These are phyloP conservation scores for Botryotinia narcissicola DNA, from an alignment of 2,329 filamentous ascomycete species.

Conservation along the genomic window DNA sequence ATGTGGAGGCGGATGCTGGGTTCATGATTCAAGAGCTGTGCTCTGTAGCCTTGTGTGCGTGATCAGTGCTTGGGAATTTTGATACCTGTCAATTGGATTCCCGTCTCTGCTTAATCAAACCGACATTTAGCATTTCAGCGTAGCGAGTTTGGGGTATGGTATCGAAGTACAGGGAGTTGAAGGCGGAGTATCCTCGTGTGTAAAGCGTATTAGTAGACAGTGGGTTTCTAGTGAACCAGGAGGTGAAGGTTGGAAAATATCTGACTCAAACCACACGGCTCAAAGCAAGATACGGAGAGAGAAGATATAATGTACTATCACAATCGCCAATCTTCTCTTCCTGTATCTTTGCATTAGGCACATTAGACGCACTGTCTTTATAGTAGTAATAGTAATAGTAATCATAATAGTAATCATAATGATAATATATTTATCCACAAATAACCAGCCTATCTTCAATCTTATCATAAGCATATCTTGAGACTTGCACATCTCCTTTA, in stretches of 20 bases:
- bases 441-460: no score
- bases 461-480: no score
- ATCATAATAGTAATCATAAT: background rate
- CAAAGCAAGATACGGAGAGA: background rate
- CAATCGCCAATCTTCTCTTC: background rate
- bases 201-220: no score
- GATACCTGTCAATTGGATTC: background rate
- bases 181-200: no score
- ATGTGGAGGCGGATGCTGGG: accelerated
- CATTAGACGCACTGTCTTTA: background rate
- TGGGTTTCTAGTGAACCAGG: background rate
- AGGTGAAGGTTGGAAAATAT: background rate
- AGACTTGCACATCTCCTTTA: no score
- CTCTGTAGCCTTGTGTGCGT: background rate
- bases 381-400: no score
- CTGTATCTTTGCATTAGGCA: background rate
- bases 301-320: background rate
- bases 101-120: background rate
- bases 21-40: background rate
- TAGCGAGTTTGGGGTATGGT: no score
- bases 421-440: no score
- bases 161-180: no score
- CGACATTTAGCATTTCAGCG: background rate
- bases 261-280: background rate
- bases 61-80: background rate